A percentile compares a stretch with the other conserved stretches of the same genome.
These are phyloP conservation scores for Macroventuria anomochaeta DNA, from an alignment of 2,329 filamentous ascomycete species.

Conservation along the genomic window DNA sequence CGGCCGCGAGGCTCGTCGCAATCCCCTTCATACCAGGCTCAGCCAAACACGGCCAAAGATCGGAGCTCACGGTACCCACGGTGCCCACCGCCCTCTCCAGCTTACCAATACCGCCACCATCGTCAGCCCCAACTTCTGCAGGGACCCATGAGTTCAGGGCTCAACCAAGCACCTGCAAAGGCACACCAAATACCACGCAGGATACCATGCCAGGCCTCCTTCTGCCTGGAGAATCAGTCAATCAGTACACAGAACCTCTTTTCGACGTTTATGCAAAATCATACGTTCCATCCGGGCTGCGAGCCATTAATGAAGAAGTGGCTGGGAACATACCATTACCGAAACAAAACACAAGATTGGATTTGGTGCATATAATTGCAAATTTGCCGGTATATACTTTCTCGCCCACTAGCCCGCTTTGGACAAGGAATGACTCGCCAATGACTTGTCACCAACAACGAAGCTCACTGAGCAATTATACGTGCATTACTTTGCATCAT, in stretches of 20 bases:
- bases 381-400: conserved; percentile 32
- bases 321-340: conserved; percentile 1
- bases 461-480: conserved; percentile 24
- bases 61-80: not conserved
- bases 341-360: conserved; percentile 23
- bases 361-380: conserved; percentile 21
- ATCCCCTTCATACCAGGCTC: not conserved
- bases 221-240: not conserved
- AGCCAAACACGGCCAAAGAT: not conserved
- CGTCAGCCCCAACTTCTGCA: not conserved
- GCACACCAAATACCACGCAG: not conserved
- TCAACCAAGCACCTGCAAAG: not conserved
- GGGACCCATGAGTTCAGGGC: not conserved
- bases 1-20: not conserved
- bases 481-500: conserved; percentile 20
- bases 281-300: not conserved
- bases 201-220: not conserved
- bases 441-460: not conserved
- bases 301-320: conserved; percentile 1
- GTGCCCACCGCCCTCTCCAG: too few relatives aligned
- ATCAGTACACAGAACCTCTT: not conserved
- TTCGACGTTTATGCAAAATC: conserved; percentile 7
- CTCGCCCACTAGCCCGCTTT: conserved; percentile 2
- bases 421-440: not conserved
- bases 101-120: not conserved